Evolutionary conservation across 306 rosid genomes (phyloP), one percentile per base, ranked within the genome.

Genomic region (Glycyrrhiza uralensis): DNA sequence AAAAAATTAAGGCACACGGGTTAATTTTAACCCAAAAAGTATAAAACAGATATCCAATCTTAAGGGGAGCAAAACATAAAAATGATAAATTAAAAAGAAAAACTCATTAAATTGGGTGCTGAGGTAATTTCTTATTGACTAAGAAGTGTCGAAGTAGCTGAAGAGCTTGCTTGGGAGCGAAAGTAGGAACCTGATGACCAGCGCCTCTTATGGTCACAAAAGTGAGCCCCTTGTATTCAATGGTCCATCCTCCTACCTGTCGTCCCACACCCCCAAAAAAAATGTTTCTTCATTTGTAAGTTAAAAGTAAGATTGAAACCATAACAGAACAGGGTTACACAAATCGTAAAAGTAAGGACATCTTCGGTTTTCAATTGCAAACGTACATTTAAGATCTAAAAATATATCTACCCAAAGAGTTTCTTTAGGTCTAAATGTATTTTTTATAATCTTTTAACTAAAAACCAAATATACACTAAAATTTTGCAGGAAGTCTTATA

Each of bases 131-230:
- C 62, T 71, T 68, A 50, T 87, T 82, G 14, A 54, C 68, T 26
- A 87, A 46, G 74, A 84, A 80, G 23, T 82, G 86, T 29, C 15
- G 19, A 24, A 84, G 0, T n/a, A 87, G 66, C 59, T 84, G 84
- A 52, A 84, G 87, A 62, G 92, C 78, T 67, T 77, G 79, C 49
- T 64, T 82, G 9, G 87, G 87, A 20, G 75, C 46, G 51, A 77
- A 82, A 4, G 84, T 82, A 5, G 87, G 92, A 58, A 87, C 89
- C 35, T 87, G 64, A 47, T 87, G 89, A 5, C 89, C 89, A 47
- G 86, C 92, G 8, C 87, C 87, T 84, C 92, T 78, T 14, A 85
- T 24, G 5, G 87, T 82, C 51, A 80, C 80, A 76, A 6, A 82
- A 1, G 85, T 87, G 4, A 85, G 69, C 1, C 89, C 87, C 11